Conservation (phyloP, 176 grass and related monocot species). For the Phragmites australis region DNA sequence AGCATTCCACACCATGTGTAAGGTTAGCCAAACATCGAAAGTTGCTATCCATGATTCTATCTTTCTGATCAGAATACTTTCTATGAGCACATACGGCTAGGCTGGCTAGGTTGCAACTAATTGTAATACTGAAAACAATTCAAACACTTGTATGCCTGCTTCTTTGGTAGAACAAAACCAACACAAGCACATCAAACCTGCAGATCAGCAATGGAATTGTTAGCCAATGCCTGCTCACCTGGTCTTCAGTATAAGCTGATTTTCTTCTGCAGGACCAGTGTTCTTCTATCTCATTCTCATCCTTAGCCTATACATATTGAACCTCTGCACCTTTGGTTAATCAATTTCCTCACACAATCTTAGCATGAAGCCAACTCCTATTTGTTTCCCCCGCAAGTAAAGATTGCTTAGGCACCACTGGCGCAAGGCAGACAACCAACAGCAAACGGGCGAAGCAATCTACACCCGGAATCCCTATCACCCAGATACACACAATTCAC, state of each 20-base stretch:
- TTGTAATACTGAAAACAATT: not conserved
- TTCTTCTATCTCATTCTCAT: not conserved
- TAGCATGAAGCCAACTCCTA: not conserved
- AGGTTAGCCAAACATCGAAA: not conserved
- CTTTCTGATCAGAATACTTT: not conserved
- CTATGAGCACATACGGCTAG: not conserved
- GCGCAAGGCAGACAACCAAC: not conserved
- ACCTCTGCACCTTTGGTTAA: not conserved
- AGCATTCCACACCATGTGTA: not conserved
- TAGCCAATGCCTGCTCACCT: not conserved
- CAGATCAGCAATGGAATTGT: not conserved
- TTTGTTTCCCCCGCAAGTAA: not conserved
- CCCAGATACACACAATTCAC: not conserved
- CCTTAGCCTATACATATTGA: not conserved
- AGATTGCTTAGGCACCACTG: not conserved
- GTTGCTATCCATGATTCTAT: not conserved
- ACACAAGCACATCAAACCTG: not conserved
- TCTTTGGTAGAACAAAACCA: not conserved
- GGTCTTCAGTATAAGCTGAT: not conserved
- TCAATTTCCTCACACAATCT: not conserved
- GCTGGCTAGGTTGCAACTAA: not conserved
- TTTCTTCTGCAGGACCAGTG: not conserved
- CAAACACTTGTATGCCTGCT: not conserved
- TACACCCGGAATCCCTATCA: not conserved
- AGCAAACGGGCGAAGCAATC: slow-evolving; percentile 1